phyloP scores from a whole-genome alignment of 2,329 filamentous ascomycete species.

The Penicillium hesseltinei region DNA sequence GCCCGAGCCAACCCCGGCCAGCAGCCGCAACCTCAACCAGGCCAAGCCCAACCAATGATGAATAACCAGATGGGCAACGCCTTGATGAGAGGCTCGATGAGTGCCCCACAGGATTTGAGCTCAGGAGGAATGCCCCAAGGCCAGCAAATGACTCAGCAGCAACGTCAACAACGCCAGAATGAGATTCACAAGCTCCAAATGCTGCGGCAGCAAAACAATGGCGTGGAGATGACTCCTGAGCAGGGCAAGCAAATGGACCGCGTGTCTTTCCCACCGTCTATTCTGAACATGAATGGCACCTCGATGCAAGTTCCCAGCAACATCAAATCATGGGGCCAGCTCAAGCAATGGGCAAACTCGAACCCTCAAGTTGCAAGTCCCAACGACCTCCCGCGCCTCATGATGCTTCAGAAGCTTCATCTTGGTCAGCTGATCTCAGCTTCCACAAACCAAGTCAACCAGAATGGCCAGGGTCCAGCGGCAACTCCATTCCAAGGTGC shows the following conservation, averaged over 20 bases:
- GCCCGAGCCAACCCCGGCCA: slow-evolving; percentile 32
- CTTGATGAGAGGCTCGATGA: slow-evolving; percentile 37
- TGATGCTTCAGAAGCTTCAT: slow-evolving; percentile 45
- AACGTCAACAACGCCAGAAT: slow-evolving; percentile 35
- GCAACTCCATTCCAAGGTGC: slow-evolving; percentile 27
- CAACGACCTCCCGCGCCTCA: slow-evolving; percentile 42
- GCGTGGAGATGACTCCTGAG: slow-evolving; percentile 40
- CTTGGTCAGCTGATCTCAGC: slow-evolving; percentile 44
- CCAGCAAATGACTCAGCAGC: slow-evolving; percentile 34
- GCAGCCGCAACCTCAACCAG: slow-evolving; percentile 32
- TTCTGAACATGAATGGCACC: slow-evolving; percentile 31
- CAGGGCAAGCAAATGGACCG: slow-evolving; percentile 47
- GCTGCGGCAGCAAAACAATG: slow-evolving; percentile 33
- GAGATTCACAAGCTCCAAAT: slow-evolving; percentile 34
- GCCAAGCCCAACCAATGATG: slow-evolving; percentile 32
- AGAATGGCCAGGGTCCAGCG: slow-evolving; percentile 24
- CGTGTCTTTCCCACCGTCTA: slow-evolving; percentile 36
- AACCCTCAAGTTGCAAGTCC: slow-evolving; percentile 47
- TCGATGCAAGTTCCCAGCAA: slow-evolving; percentile 48
- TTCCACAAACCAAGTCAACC: slow-evolving; percentile 29
- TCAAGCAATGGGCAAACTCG: slow-evolving; percentile 54
- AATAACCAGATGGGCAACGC: slow-evolving; percentile 36
- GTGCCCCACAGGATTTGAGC: slow-evolving; percentile 35
- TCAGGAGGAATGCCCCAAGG: slow-evolving; percentile 26
- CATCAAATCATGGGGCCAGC: slow-evolving; percentile 56